Percentiles rank a stretch among this genome's conserved stretches.
phyloP scores from a whole-genome alignment of 768 basidiomycete genomes.

The Termitomyces sp. region DNA sequence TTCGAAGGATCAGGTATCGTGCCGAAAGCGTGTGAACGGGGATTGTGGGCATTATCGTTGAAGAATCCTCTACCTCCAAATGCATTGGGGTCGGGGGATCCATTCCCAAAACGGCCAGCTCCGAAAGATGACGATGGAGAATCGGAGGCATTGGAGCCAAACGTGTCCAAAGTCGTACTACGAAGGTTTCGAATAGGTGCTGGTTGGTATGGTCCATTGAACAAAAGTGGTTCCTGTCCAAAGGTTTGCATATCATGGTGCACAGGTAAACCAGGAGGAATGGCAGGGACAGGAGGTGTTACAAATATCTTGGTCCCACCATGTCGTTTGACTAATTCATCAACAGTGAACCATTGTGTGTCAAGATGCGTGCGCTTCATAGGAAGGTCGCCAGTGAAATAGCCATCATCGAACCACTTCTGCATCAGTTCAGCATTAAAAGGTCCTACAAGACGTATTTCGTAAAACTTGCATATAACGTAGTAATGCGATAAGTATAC shows the following conservation, averaged over 20 bases:
- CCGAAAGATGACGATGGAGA: conserved; percentile 74
- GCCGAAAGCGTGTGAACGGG: conserved; percentile 22
- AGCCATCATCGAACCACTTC: conserved; percentile 89
- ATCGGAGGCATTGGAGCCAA: conserved; percentile 55
- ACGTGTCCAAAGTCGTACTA: conserved; percentile 62
- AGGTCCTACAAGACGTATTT: conserved; percentile 51
- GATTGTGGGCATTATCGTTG: conserved; percentile 30
- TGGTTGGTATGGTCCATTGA: conserved; percentile 61
- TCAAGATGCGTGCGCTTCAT: conserved; percentile 80
- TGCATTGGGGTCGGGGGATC: conserved; percentile 62
- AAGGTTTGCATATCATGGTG: conserved; percentile 43
- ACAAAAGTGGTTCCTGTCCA: conserved; percentile 34
- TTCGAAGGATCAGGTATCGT: conserved; percentile 20
- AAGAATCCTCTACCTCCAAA: conserved; percentile 45
- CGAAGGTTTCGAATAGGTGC: conserved; percentile 56
- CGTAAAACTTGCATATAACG: conserved; percentile 4
- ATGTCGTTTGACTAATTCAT: conserved; percentile 48
- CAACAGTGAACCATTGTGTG: conserved; percentile 60
- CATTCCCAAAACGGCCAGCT: conserved; percentile 54
- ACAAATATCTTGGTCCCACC: conserved; percentile 60
- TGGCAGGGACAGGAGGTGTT: conserved; percentile 35
- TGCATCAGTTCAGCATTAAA: conserved; percentile 90
- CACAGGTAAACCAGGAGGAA: conserved; percentile 47
- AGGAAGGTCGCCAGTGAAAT: conserved; percentile 77
- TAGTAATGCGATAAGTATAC: conserved; percentile 32